Base-by-base conservation (phyloP, 345 rosid genomes). In the Boechera divaricarpa region DNA sequence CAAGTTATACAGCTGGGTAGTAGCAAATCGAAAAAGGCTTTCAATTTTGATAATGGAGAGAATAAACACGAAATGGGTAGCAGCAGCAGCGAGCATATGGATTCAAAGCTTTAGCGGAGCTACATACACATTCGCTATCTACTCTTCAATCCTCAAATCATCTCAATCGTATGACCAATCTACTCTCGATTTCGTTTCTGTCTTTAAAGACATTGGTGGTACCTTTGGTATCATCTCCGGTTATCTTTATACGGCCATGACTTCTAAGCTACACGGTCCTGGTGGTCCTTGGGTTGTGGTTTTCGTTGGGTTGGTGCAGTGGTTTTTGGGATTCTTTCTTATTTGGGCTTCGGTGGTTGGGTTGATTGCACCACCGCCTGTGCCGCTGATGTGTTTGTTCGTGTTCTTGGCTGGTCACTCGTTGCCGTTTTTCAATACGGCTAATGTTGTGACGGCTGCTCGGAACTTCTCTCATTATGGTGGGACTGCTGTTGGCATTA, bases 131-230 rank as follows among this genome's bases (percentile, higher is more conserved):
- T 94, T 94, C 73, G 86, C 86, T 16, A 81, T 94, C 84, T 90
- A 94, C 86, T 94, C 97, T 39, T 74, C 94, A 7, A 18, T 77
- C 73, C 94, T 94, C 81, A 94, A 94, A 77, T 85, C 94, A 55
- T 82, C 87, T 76, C 98, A 90, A 75, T 80, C 80, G 73, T 91
- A 94, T 86, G 87, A 89, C 78, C 98, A 91, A 73, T 87, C 91
- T 47, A 94, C 98, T 11, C 98, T 94, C 71, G 98, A 94, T 80
- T 85, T 88, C 79, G 87, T 94, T 67, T 94, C 97, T 36, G 96
- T 94, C 83, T 91, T 90, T 82, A 94, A 94, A 77, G 97, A 94
- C 84, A 91, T 91, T 79, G 98, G 98, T 53, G 94, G 96, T 63
- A 90, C 91, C 82, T 79, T 77, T 59, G 98, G 97, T 28, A 57